Evolutionary conservation across 352 stramenopile genomes (phyloP), one percentile per base, ranked within the genome.

Genomic region (Phytophthora fragariae): DNA sequence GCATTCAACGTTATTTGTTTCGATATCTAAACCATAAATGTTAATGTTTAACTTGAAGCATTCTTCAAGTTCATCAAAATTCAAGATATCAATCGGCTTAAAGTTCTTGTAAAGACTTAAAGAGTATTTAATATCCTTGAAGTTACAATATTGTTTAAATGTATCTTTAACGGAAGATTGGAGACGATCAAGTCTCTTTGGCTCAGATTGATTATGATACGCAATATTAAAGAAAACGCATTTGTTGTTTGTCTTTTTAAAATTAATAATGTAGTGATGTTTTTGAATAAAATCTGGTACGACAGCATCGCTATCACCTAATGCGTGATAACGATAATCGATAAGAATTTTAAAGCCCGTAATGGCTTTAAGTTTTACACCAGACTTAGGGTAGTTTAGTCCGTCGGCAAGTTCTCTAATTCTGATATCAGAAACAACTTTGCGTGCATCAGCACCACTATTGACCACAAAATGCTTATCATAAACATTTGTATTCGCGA

Each of bases 221-320:
- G 27, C 27, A 31, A 31, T 66, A 15, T 47, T 58, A 35, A 58
- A 47, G 19, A 66, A 66, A 1, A 66, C 60, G 10, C 52, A 56
- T 14, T 69, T 56, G 60, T 52, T 58, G 47, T 66, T 66, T 5
- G 60, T 66, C 60, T 66, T 66, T 5, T 47, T 47, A 12, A 66
- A 66, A 47, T 66, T 59, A 47, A 66, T 59, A 29, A 66, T 47
- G 31, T 41, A 10, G 33, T 58, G 49, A 33, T 66, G 50, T 12
- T 66, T 44, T 10, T 14, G 2, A 14, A 44, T 44, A 14, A 14
- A 44, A 10, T 44, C 12, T 44, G 35, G 35, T 10, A 44, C 12
- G 35, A 44, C 12, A 10, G 35, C 35, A 14, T 44, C 35, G 35
- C 12, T 44, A 44, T 44, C 35, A 14, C 35, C 35, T 14, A 44